A percentile compares a stretch with the other conserved stretches of the same genome.
Evolutionary conservation across 306 rosid species (phyloP).

Genomic region (Geum urbanum): DNA sequence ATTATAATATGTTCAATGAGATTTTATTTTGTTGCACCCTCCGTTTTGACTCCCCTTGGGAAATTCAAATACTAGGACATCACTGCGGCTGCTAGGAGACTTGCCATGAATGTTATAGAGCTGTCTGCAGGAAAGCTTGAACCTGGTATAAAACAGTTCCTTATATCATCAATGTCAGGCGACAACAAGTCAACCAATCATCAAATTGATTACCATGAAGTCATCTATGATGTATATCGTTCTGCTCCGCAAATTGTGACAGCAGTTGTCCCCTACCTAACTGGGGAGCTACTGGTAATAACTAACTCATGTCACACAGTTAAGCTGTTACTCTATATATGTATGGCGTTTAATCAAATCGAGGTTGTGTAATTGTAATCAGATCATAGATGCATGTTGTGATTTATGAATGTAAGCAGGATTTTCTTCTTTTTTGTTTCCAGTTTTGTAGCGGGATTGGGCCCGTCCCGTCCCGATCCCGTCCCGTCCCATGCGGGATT

Average conservation of each 20-base stretch:
- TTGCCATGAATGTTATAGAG: slow-evolving; percentile 94
- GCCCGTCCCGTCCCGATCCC: too few relatives aligned
- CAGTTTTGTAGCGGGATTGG: too few relatives aligned
- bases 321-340: background rate
- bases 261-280: slow-evolving; percentile 81
- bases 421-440: too few relatives aligned
- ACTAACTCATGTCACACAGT: slow-evolving; percentile 21
- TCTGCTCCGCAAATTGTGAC: slow-evolving; percentile 80
- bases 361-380: too few relatives aligned
- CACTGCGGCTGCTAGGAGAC: slow-evolving; percentile 85
- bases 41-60: slow-evolving; percentile 5
- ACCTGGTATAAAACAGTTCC: slow-evolving; percentile 69
- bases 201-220: slow-evolving; percentile 68
- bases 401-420: too few relatives aligned
- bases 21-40: slow-evolving; percentile 2
- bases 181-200: slow-evolving; percentile 55
- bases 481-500: too few relatives aligned
- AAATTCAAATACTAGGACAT: slow-evolving; percentile 58
- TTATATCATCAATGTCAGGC: slow-evolving; percentile 86
- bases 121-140: slow-evolving; percentile 84
- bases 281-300: slow-evolving; percentile 94
- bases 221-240: slow-evolving; percentile 84
- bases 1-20: background rate
- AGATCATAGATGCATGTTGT: too few relatives aligned
- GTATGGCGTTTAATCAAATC: background rate